phyloP scores from a whole-genome alignment of 2,329 filamentous ascomycete species.

The Colletotrichum plurivorum region DNA sequence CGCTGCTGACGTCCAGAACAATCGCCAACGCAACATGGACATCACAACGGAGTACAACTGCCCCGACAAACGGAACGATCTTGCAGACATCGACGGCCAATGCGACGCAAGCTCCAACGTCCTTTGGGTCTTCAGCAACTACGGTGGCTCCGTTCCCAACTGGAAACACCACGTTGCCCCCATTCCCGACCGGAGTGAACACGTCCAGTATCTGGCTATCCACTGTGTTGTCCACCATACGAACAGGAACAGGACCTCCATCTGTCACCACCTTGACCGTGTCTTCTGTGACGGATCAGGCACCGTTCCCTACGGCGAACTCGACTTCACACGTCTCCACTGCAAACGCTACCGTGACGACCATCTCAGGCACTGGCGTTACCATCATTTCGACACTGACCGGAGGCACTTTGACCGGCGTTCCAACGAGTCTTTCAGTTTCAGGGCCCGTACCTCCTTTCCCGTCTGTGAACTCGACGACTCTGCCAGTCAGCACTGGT shows the following conservation, averaged over 20 bases:
- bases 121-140: neutral
- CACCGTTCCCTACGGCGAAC: conserved; percentile 11
- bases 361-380: neutral
- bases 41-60: neutral
- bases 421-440: neutral
- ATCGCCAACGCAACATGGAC: conserved; percentile 1
- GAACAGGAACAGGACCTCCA: neutral
- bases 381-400: neutral
- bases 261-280: neutral
- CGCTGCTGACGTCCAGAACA: neutral
- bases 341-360: neutral
- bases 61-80: neutral
- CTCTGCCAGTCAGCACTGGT: neutral
- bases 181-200: neutral
- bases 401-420: neutral
- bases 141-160: neutral
- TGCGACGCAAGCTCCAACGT: neutral
- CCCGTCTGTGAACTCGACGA: conserved; percentile 14
- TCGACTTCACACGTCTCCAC: neutral
- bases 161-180: neutral
- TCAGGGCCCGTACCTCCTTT: conserved; percentile 9
- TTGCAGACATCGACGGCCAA: conserved; percentile 5
- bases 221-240: neutral
- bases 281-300: neutral
- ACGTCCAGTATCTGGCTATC: neutral